Conservation (phyloP, 2,329 filamentous ascomycete genomes). For the Fusarium sp. region DNA sequence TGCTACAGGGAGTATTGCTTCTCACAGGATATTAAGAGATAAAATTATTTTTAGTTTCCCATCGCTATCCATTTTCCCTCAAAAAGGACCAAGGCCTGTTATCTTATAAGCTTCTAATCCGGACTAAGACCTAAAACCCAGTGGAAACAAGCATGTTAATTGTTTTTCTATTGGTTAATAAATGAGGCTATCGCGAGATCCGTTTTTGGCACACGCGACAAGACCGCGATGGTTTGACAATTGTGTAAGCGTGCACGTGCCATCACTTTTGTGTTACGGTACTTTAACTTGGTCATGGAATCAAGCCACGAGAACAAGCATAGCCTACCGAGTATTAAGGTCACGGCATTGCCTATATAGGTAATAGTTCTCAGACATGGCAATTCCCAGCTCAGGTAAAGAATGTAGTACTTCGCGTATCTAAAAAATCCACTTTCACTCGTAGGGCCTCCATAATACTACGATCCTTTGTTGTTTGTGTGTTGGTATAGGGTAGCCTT, state of each 20-base stretch:
- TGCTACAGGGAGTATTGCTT: neutral
- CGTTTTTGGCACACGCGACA: neutral
- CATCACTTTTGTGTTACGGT: too few species aligned
- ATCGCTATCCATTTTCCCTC: neutral
- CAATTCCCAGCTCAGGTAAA: too few species aligned
- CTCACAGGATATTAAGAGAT: neutral
- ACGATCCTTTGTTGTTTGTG: neutral
- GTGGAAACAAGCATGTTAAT: neutral
- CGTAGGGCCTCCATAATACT: neutral
- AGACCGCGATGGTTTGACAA: neutral
- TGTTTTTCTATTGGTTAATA: neutral
- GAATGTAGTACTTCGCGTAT: too few species aligned
- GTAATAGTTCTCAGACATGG: neutral
- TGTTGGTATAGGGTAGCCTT: neutral
- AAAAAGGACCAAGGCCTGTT: too few species aligned
- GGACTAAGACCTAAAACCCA: neutral
- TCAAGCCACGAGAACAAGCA: neutral
- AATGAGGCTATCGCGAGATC: neutral
- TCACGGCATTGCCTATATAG: neutral
- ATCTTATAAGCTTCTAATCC: neutral
- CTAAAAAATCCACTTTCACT: too few species aligned
- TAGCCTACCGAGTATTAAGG: accelerated
- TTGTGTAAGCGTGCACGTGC: neutral
- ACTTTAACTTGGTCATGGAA: too few species aligned
- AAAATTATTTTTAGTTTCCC: neutral